phyloP scores from a whole-genome alignment of 1,139 yeast species.

The Lodderomyces oxycetoniae region DNA sequence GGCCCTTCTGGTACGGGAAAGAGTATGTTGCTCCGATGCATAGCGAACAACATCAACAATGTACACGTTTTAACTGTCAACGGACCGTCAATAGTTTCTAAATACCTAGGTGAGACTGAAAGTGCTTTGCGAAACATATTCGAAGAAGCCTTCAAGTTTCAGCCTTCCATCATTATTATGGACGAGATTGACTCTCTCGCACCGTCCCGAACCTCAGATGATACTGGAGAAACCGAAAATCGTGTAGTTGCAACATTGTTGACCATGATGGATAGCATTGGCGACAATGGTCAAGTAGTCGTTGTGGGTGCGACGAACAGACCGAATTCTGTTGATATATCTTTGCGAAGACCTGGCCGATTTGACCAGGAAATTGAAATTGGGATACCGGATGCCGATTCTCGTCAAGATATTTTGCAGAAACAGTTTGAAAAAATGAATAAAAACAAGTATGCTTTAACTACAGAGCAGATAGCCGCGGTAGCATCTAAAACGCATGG shows the following conservation, averaged over 20 bases:
- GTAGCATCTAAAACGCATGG: conserved; percentile 64
- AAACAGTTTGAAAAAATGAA: conserved; percentile 63
- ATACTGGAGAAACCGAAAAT: conserved; percentile 82
- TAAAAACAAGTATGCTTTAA: conserved; percentile 47
- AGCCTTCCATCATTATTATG: conserved; percentile 81
- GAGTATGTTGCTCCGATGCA: conserved; percentile 79
- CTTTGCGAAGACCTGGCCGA: conserved; percentile 59
- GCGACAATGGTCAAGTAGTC: conserved; percentile 63
- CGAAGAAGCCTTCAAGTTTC: conserved; percentile 75
- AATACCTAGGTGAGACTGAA: conserved; percentile 92
- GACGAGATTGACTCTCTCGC: conserved; percentile 93
- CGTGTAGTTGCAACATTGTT: conserved; percentile 85
- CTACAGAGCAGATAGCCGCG: conserved; percentile 46
- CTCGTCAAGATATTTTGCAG: conserved; percentile 57
- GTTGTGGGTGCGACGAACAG: conserved; percentile 80
- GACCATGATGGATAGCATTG: conserved; percentile 88
- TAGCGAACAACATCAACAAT: conserved; percentile 54
- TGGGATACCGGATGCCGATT: conserved; percentile 70
- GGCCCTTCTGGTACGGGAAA: conserved; percentile 99
- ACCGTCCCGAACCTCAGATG: conserved; percentile 77
- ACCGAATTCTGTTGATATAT: conserved; percentile 69
- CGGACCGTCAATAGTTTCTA: conserved; percentile 90
- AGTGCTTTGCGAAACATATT: conserved; percentile 75
- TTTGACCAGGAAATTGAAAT: conserved; percentile 84
- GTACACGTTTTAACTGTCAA: conserved; percentile 83